These are phyloP conservation scores for Vanderwaltozyma tropicalis DNA, from an alignment of 805 yeast species.

Conservation along the genomic window DNA sequence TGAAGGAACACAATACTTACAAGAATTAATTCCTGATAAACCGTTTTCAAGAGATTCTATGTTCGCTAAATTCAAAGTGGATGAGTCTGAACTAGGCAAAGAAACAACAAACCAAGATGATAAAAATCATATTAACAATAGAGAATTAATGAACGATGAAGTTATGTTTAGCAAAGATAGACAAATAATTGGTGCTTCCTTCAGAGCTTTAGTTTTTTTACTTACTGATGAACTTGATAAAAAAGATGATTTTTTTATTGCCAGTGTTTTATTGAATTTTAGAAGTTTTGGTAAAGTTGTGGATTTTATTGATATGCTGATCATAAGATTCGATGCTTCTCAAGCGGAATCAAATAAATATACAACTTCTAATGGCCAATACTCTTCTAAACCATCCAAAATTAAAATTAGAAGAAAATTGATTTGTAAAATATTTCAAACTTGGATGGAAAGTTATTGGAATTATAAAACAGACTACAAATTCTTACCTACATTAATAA, in stretches of 20 bases:
- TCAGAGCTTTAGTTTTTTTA: conserved; percentile 54
- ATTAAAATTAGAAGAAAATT: conserved; percentile 53
- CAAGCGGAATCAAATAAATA: conserved; percentile 2
- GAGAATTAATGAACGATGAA: conserved; percentile 31
- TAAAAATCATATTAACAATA: conserved; percentile 13
- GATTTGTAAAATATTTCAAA: conserved; percentile 57
- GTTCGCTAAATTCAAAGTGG: conserved; percentile 28
- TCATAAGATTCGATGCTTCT: conserved; percentile 50
- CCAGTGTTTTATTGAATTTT: conserved; percentile 71
- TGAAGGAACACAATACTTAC: conserved; percentile 27
- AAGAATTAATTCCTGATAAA: conserved; percentile 27
- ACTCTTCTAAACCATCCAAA: conserved; percentile 34
- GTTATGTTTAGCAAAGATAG: conserved; percentile 33
- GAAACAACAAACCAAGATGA: conserved; percentile 1
- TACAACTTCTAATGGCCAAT: conserved; percentile 19
- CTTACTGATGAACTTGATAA: conserved; percentile 54
- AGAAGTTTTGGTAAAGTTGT: conserved; percentile 58
- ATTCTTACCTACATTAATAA: conserved; percentile 57
- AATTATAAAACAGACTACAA: conserved; percentile 48
- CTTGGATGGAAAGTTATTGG: conserved; percentile 93
- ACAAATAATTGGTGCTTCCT: conserved; percentile 56
- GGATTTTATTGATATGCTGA: conserved; percentile 58
- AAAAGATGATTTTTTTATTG: conserved; percentile 56
- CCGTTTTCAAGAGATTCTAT: conserved; percentile 30
- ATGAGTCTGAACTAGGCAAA: conserved; percentile 10